Conservation (phyloP, 2,329 filamentous ascomycete species). For the Dactylellina cionopaga region DNA sequence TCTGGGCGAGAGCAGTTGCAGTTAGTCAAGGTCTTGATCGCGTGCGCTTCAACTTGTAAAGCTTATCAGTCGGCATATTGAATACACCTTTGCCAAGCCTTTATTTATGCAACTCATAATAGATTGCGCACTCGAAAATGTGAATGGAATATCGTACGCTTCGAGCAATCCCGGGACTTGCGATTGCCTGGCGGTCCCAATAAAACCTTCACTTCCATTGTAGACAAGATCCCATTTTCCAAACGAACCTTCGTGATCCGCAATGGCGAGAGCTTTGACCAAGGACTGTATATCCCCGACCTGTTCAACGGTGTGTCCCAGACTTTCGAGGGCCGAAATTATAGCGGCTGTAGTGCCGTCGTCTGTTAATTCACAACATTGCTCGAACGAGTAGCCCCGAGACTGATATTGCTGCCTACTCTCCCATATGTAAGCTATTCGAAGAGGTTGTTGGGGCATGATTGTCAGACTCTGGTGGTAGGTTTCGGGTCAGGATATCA, state of each 20-base stretch:
- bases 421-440: background rate
- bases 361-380: conserved; percentile 3
- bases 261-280: conserved; percentile 4
- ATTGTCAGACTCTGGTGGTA: background rate
- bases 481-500: background rate
- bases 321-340: background rate
- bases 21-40: background rate
- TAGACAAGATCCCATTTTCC: conserved; percentile 57
- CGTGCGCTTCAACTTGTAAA: too few species aligned
- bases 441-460: background rate
- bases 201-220: conserved; percentile 55
- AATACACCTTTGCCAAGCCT: conserved; percentile 52
- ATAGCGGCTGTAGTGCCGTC: background rate
- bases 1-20: background rate
- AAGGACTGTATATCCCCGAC: background rate
- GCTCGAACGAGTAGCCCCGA: conserved; percentile 5
- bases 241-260: background rate
- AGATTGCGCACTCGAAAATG: conserved; percentile 55
- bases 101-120: conserved; percentile 55
- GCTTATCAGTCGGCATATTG: background rate
- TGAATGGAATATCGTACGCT: conserved; percentile 56
- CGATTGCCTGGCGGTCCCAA: conserved; percentile 54
- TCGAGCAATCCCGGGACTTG: conserved; percentile 57
- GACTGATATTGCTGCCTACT: conserved; percentile 3
- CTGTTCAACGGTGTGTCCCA: background rate